Evolutionary conservation across 306 rosid genomes (phyloP).

Genomic region (apple (Malus domestica)): DNA sequence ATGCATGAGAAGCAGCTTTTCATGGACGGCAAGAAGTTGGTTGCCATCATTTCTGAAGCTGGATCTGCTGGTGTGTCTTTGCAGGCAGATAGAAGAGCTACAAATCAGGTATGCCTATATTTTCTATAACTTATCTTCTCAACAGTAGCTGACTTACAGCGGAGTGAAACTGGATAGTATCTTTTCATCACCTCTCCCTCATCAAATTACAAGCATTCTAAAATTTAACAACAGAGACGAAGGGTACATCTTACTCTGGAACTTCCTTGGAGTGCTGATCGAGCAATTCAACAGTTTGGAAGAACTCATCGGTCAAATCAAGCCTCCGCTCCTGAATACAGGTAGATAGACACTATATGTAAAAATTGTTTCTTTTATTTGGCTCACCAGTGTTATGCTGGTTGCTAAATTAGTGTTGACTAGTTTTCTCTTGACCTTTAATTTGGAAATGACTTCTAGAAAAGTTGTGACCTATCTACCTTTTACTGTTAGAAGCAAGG

Average conservation of each 20-base stretch:
- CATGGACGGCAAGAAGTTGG: slow-evolving; percentile 90
- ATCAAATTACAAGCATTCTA: slow-evolving; percentile 7
- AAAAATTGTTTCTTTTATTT: not conserved
- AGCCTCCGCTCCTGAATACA: slow-evolving; percentile 96
- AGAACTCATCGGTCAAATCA: slow-evolving; percentile 98
- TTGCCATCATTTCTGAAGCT: slow-evolving; percentile 97
- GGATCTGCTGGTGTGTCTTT: slow-evolving; percentile 98
- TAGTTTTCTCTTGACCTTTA: not conserved
- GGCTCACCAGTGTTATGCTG: not conserved
- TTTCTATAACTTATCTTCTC: slow-evolving; percentile 2
- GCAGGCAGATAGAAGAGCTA: slow-evolving; percentile 95
- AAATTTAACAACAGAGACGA: slow-evolving; percentile 59
- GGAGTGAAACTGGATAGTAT: slow-evolving; percentile 7
- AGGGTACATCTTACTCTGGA: slow-evolving; percentile 94
- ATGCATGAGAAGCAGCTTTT: slow-evolving; percentile 98
- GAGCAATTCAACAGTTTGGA: slow-evolving; percentile 99
- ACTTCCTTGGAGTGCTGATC: slow-evolving; percentile 99
- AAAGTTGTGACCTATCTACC: no score
- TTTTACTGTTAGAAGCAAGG: not conserved
- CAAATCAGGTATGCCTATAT: slow-evolving; percentile 61
- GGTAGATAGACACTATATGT: slow-evolving; percentile 37
- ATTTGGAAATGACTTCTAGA: not conserved
- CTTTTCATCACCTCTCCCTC: slow-evolving; percentile 9
- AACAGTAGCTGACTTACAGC: not conserved
- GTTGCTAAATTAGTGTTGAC: not conserved